Percentiles rank a stretch among this genome's conserved stretches.
Conservation (phyloP, 257 asterid species). For the Verbascum thapsus region DNA sequence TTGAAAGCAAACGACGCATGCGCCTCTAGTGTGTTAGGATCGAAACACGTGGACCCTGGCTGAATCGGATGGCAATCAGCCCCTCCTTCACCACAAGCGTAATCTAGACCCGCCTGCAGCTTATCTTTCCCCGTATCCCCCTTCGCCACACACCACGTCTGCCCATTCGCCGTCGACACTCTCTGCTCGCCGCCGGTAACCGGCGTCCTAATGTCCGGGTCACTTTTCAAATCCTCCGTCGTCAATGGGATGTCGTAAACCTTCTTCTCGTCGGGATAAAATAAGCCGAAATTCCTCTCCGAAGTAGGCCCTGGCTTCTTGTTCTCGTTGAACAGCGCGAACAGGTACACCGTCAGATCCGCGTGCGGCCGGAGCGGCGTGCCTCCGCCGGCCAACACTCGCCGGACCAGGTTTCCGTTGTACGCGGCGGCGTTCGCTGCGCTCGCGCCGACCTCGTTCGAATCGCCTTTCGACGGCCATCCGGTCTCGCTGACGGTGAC, state of each 20-base stretch:
- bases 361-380: constrained; percentile 76
- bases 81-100: constrained; percentile 90
- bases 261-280: constrained; percentile 71
- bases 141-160: constrained; percentile 91
- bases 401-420: constrained; percentile 68
- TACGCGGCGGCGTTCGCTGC: constrained; percentile 81
- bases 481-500: constrained; percentile 77
- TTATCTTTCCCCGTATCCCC: constrained; percentile 52
- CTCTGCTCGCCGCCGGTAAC: constrained; percentile 45
- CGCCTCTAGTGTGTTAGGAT: constrained; percentile 83
- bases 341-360: constrained; percentile 63
- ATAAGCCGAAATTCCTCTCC: constrained; percentile 86
- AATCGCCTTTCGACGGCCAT: constrained; percentile 95
- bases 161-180: constrained; percentile 51
- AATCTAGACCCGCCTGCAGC: constrained; percentile 85
- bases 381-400: constrained; percentile 79
- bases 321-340: constrained; percentile 93
- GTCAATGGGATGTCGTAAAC: constrained; percentile 81
- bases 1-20: constrained; percentile 95
- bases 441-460: constrained; percentile 72
- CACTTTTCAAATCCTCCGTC: constrained; percentile 48
- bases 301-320: constrained; percentile 79
- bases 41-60: constrained; percentile 87
- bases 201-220: constrained; percentile 40
- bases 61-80: constrained; percentile 97